Percentiles rank a stretch among this genome's conserved stretches.
These are phyloP conservation scores for Alloascoidea hylecoeti DNA, from an alignment of 805 yeast genomes.

Conservation along the genomic window DNA sequence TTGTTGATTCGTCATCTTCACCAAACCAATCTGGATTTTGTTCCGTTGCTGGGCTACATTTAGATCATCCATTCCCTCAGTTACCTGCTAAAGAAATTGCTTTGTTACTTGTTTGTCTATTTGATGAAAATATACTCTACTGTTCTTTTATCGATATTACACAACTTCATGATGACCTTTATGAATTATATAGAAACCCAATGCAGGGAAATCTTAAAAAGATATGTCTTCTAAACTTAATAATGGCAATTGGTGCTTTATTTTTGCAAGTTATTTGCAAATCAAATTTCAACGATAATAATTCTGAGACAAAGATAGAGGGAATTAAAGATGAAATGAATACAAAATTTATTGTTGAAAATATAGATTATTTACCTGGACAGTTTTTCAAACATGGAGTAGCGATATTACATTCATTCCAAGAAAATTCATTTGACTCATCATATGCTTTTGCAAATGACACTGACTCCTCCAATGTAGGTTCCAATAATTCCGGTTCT, in stretches of 20 bases:
- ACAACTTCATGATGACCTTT: conserved; percentile 18
- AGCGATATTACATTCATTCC: conserved; percentile 9
- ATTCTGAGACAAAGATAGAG: conserved; percentile 10
- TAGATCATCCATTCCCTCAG: conserved; percentile 5
- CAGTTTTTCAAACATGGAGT: conserved; percentile 19
- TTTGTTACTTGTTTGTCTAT: conserved; percentile 14
- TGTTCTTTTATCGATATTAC: too few relatives aligned
- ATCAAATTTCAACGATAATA: background rate
- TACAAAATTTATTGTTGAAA: conserved; percentile 9
- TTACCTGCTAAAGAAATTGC: conserved; percentile 16
- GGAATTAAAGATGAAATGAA: conserved; percentile 13
- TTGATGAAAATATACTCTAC: too few relatives aligned
- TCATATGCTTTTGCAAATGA: too few relatives aligned
- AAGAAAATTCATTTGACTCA: too few relatives aligned
- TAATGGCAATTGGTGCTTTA: conserved; percentile 23
- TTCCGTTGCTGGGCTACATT: background rate
- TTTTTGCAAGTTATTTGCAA: too few relatives aligned
- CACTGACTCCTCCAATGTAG: too few relatives aligned
- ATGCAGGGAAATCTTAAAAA: too few relatives aligned
- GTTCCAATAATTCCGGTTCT: too few relatives aligned
- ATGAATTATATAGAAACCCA: conserved; percentile 16
- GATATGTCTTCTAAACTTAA: conserved; percentile 21
- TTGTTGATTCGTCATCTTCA: conserved; percentile 14
- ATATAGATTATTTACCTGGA: background rate
- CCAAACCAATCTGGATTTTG: background rate